Conservation (phyloP, 2,329 filamentous ascomycete species). For the Scedosporium aurantiacum region DNA sequence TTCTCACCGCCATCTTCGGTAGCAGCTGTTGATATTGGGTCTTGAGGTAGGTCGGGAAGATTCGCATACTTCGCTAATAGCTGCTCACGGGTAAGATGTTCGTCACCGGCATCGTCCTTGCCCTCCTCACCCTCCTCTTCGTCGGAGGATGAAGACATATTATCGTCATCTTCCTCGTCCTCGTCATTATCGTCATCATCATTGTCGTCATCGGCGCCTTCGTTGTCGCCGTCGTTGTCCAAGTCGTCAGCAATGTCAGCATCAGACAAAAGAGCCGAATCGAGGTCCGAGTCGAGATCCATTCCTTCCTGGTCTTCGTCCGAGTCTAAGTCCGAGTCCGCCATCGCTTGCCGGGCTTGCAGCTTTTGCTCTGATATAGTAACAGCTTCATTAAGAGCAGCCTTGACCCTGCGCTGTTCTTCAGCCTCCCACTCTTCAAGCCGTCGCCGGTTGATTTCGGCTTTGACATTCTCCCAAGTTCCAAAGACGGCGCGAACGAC, state of each 20-base stretch:
- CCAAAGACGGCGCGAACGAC: slow-evolving; percentile 48
- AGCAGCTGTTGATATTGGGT: slow-evolving; percentile 10
- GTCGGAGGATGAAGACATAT: slow-evolving; percentile 50
- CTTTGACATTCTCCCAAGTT: slow-evolving; percentile 54
- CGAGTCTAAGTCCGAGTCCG: slow-evolving; percentile 40
- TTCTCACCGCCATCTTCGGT: slow-evolving; percentile 17
- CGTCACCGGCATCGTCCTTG: slow-evolving; percentile 46
- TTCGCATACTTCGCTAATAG: slow-evolving; percentile 58
- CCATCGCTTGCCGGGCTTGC: slow-evolving; percentile 44
- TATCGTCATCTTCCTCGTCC: slow-evolving; percentile 26
- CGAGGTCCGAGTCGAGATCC: slow-evolving; percentile 25
- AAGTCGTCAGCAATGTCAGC: background rate
- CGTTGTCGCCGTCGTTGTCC: slow-evolving; percentile 10
- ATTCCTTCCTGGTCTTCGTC: slow-evolving; percentile 30
- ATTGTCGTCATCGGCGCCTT: slow-evolving; percentile 16
- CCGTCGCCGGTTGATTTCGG: slow-evolving; percentile 49
- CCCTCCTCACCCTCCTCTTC: slow-evolving; percentile 51
- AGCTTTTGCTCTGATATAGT: slow-evolving; percentile 60
- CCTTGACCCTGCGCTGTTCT: slow-evolving; percentile 52
- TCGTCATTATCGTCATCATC: slow-evolving; percentile 27
- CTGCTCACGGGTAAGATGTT: slow-evolving; percentile 58
- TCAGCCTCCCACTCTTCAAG: slow-evolving; percentile 53
- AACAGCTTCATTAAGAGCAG: slow-evolving; percentile 62
- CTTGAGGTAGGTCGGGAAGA: slow-evolving; percentile 30
- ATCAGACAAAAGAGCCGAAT: slow-evolving; percentile 22